Evolutionary conservation across 257 asterid genomes (phyloP).

Genomic region (Perilla frutescens): DNA sequence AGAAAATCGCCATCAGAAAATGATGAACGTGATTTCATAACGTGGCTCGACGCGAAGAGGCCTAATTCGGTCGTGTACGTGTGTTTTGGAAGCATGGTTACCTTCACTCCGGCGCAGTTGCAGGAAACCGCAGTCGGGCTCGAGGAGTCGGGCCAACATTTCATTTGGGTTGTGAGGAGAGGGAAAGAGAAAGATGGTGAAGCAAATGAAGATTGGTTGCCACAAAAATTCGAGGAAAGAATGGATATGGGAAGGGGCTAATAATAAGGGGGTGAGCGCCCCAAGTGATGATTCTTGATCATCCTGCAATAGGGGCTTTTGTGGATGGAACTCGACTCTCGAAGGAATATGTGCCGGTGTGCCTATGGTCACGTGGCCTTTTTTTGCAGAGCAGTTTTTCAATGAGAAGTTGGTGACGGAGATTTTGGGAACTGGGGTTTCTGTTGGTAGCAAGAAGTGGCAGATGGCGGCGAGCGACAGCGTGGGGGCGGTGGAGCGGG

Average conservation of each 20-base stretch:
- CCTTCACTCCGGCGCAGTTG: slow-evolving; percentile 52
- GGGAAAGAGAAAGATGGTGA: slow-evolving; percentile 32
- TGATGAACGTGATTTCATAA: slow-evolving; percentile 52
- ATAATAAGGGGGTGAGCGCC: slow-evolving; percentile 82
- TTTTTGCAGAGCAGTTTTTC: slow-evolving; percentile 48
- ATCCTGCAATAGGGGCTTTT: slow-evolving; percentile 40
- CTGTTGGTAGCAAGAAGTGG: slow-evolving; percentile 50
- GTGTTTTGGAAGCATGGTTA: slow-evolving; percentile 64
- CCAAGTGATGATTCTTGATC: slow-evolving; percentile 47
- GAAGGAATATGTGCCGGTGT: slow-evolving; percentile 45
- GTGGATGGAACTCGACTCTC: slow-evolving; percentile 51
- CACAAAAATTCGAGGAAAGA: slow-evolving; percentile 61
- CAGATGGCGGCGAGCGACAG: slow-evolving; percentile 37
- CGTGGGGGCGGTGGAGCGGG: slow-evolving; percentile 41
- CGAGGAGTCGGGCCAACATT: slow-evolving; percentile 58
- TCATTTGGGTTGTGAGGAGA: slow-evolving; percentile 70
- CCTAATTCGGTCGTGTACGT: slow-evolving; percentile 60
- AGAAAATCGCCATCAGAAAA: slow-evolving; percentile 43
- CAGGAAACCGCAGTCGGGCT: slow-evolving; percentile 70
- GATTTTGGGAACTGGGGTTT: slow-evolving; percentile 42
- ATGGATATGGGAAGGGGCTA: slow-evolving; percentile 48
- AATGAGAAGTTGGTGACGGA: slow-evolving; percentile 54
- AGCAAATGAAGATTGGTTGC: slow-evolving; percentile 47
- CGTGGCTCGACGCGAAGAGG: slow-evolving; percentile 62
- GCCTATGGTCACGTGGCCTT: slow-evolving; percentile 61